Base-by-base conservation (phyloP, 2,329 filamentous ascomycete genomes). In the Aureobasidium sp. region DNA sequence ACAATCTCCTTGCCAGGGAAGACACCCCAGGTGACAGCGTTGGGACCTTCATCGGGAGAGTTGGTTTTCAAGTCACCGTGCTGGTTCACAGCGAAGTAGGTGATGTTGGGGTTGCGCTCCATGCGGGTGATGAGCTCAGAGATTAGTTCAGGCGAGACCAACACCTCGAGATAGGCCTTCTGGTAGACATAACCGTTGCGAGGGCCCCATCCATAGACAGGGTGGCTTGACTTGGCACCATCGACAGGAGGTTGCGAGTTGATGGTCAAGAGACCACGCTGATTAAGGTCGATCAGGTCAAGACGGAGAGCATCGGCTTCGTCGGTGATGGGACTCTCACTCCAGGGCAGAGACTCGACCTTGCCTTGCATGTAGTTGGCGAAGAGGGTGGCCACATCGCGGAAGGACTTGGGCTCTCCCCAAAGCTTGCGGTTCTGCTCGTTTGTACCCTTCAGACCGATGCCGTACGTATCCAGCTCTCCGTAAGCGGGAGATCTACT, bases 1-100 rank as follows among this genome's bases (percentile, higher is more conserved):
- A 99, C 92, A 72, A 99, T 97, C 76, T 99, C 94, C 75, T 97
- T 96, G 63, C 94, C 94, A 0, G 94, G 93, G 79, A 97, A 99
- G 37, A 99, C 95, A 76, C 94, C 94, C 94, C 94, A 99, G 1
- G 94, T 99, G 55, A 99, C 90, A n/a, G 94, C 94, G 70, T 99
- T 99, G 41, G 94, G 94, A 7, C 72, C 71, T 68, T 95, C 91
- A 25, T 86, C 84, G 9, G 87, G 86, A 1, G 91, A 87, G 71
- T 99, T 97, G 31, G 91, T 94, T 74, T 86, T 87, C 62, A 97
- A 81, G 62, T 87, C 84, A 31, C 93, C 92, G 22, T 83, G 81
- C 75, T 90, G 92, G 69, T 90, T 94, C 65, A 97, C 91, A 51
- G 91, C 91, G 70, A 97, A 96, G 78, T 95, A 99, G 0, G 93